Conservation (phyloP, 495 filamentous ascomycete species). For the Aspergillus carlsbadensis region DNA sequence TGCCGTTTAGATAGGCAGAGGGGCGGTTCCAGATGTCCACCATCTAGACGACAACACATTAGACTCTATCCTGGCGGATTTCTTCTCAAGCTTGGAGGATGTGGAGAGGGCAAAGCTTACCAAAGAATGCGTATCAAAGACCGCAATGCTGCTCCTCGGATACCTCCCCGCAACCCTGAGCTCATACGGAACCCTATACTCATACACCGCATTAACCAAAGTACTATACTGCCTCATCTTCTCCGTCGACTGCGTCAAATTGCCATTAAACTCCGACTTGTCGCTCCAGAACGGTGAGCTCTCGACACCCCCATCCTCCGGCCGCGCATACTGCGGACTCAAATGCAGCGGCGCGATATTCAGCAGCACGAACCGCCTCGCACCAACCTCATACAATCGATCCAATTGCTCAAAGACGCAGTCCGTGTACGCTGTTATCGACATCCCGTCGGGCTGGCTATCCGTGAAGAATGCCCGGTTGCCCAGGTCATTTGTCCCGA, state of each 20-base stretch:
- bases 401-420: conserved; percentile 62
- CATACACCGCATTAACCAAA: conserved; percentile 5
- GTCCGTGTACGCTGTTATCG: conserved; percentile 57
- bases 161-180: conserved; percentile 50
- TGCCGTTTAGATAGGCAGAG: conserved; percentile 52
- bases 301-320: conserved; percentile 46
- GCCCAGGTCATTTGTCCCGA: conserved; percentile 75
- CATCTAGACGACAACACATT: conserved; percentile 42
- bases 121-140: conserved; percentile 61
- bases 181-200: conserved; percentile 60
- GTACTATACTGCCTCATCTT: conserved; percentile 62
- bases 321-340: conserved; percentile 56
- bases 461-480: conserved; percentile 58
- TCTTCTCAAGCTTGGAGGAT: not conserved
- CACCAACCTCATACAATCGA: conserved; percentile 59
- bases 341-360: conserved; percentile 62
- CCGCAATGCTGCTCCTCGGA: conserved; percentile 56
- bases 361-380: conserved; percentile 63
- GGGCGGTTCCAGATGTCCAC: conserved; percentile 61
- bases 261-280: conserved; percentile 42
- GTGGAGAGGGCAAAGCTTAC: conserved; percentile 19
- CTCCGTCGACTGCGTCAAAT: conserved; percentile 51
- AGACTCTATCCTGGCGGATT: too few species aligned
- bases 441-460: conserved; percentile 53
- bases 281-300: conserved; percentile 56